Evolutionary conservation across 2,329 filamentous ascomycete species (phyloP).

Genomic region (Cadophora malorum): DNA sequence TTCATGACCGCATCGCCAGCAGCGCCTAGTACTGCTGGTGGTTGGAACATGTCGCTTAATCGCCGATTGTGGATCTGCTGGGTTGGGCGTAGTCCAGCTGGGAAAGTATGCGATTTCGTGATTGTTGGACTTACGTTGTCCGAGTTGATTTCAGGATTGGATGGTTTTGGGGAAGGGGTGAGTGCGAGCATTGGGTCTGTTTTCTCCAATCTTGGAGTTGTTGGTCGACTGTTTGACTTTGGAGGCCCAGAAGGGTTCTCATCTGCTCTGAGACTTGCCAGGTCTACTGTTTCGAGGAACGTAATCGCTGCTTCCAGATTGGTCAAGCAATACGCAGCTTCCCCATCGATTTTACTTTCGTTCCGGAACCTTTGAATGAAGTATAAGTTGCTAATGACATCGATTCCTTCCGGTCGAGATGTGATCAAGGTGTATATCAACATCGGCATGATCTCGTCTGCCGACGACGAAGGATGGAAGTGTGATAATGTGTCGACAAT

Average conservation of each 20-base stretch:
- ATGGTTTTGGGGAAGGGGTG: conserved; percentile 43
- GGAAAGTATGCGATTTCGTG: conserved; percentile 42
- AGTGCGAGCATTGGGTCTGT: conserved; percentile 39
- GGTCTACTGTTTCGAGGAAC: conserved; percentile 93
- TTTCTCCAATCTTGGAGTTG: conserved; percentile 50
- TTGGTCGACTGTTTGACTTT: conserved; percentile 59
- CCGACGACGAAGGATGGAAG: conserved; percentile 81
- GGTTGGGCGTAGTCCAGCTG: conserved; percentile 42
- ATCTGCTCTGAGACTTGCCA: conserved; percentile 84
- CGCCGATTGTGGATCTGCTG: conserved; percentile 69
- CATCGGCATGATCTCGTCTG: conserved; percentile 96
- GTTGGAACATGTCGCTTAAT: conserved; percentile 85
- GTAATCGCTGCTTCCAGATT: conserved; percentile 94
- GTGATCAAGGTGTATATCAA: conserved; percentile 96
- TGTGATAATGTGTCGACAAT: conserved; percentile 85
- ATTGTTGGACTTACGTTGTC: conserved; percentile 44
- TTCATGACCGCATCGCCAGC: conserved; percentile 85
- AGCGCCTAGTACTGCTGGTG: conserved; percentile 79
- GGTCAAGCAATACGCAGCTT: conserved; percentile 94
- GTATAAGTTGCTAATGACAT: conserved; percentile 91
- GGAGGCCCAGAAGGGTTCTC: conserved; percentile 73
- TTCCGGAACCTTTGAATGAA: conserved; percentile 94
- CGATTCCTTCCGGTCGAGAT: conserved; percentile 81
- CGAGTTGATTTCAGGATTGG: conserved; percentile 35
- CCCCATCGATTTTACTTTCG: conserved; percentile 84